Percentiles rank a stretch among this genome's conserved stretches.
These are phyloP conservation scores for Aureobasidium sp. DNA, from an alignment of 2,329 filamentous ascomycete species.

Conservation along the genomic window DNA sequence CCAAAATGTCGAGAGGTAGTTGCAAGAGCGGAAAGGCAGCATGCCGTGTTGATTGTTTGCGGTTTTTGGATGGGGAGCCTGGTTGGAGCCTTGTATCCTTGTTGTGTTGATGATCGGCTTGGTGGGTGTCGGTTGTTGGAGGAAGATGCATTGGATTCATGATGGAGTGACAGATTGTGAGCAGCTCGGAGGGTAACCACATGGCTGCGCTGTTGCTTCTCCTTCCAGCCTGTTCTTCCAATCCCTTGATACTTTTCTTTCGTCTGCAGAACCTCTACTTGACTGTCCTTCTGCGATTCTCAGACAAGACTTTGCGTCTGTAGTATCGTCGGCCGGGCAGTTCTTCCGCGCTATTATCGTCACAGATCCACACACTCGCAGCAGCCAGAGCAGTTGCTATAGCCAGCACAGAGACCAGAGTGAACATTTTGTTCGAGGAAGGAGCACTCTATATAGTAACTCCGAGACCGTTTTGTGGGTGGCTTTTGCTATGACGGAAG, in stretches of 20 bases:
- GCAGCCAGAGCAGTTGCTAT: constrained; percentile 2
- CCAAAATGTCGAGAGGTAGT: constrained; percentile 17
- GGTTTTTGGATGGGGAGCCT: too few relatives aligned
- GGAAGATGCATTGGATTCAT: background rate
- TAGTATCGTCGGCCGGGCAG: constrained; percentile 1
- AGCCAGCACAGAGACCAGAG: constrained; percentile 4
- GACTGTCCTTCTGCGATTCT: background rate
- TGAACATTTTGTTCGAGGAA: constrained; percentile 1
- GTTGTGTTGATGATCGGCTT: background rate
- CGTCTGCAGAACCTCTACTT: background rate
- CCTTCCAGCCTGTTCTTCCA: background rate
- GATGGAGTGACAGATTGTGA: constrained; percentile 8
- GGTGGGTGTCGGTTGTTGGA: background rate
- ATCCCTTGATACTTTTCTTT: background rate
- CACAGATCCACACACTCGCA: constrained; percentile 4
- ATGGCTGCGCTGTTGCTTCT: background rate
- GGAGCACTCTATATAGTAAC: background rate
- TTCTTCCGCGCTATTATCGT: background rate
- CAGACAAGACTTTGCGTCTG: background rate
- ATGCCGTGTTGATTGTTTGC: background rate
- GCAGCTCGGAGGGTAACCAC: background rate
- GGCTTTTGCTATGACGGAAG: background rate
- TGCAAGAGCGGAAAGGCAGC: constrained; percentile 9
- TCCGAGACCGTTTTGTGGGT: background rate
- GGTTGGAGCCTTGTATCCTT: background rate